Percentiles rank a stretch among this genome's conserved stretches.
These are phyloP conservation scores for Cryptosporidium viatorum DNA, from an alignment of 169 alveolate species.

Conservation along the genomic window DNA sequence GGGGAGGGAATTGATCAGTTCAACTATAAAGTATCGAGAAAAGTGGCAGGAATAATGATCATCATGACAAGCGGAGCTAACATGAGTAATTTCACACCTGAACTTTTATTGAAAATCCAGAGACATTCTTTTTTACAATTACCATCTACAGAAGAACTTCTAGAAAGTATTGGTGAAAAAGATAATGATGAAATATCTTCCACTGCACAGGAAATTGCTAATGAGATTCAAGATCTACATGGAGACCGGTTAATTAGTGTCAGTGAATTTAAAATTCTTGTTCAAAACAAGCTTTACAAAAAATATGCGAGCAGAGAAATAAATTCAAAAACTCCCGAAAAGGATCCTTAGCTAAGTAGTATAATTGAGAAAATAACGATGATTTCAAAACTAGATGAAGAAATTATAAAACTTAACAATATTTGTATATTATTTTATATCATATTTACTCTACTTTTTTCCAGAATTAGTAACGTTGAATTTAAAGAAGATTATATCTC, in stretches of 20 bases:
- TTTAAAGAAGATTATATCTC: slow-evolving; percentile 97
- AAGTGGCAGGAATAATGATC: slow-evolving; percentile 42
- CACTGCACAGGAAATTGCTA: slow-evolving; percentile 5
- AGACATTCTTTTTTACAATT: slow-evolving; percentile 27
- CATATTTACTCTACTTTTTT: slow-evolving; percentile 81
- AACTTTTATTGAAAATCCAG: slow-evolving; percentile 22
- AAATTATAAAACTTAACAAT: background rate
- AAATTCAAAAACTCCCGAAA: background rate
- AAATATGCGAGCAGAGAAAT: background rate
- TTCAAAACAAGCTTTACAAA: slow-evolving; percentile 33
- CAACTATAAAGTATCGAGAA: background rate
- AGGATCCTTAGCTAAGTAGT: background rate
- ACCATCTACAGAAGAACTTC: slow-evolving; percentile 24
- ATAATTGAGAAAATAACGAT: no score
- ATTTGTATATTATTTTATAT: background rate
- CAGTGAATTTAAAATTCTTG: slow-evolving; percentile 40
- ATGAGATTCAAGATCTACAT: background rate
- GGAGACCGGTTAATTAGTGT: slow-evolving; percentile 17
- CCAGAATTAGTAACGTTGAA: slow-evolving; percentile 95
- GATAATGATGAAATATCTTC: background rate
- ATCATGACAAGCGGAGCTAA: slow-evolving; percentile 35
- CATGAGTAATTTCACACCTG: background rate
- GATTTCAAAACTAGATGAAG: background rate
- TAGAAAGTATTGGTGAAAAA: background rate
- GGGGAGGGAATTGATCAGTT: background rate